Conservation (phyloP, 306 rosid species). For the Benincasa hispida region DNA sequence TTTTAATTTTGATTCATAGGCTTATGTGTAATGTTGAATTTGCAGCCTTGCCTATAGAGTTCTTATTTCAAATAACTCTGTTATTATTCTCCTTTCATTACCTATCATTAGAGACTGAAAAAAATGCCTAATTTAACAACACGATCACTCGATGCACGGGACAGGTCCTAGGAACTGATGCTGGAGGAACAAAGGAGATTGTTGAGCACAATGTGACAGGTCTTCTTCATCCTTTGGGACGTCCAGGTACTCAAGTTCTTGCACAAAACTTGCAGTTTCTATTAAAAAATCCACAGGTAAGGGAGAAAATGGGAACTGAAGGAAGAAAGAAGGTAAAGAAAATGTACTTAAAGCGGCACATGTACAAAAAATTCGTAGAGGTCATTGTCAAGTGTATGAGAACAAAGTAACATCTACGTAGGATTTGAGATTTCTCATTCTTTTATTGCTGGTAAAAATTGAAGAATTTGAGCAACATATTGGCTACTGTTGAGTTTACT, state of each 20-base stretch:
- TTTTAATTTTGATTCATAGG: background rate
- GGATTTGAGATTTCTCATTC: conserved; percentile 2
- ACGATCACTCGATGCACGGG: background rate
- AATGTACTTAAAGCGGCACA: conserved; percentile 70
- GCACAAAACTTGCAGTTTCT: conserved; percentile 51
- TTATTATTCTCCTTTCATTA: background rate
- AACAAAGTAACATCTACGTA: conserved; percentile 35
- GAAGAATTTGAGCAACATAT: background rate
- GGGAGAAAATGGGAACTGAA: conserved; percentile 62
- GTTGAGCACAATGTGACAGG: conserved; percentile 78
- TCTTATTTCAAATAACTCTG: background rate
- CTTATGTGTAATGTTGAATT: background rate
- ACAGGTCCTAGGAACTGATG: conserved; percentile 86
- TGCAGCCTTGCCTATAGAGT: background rate
- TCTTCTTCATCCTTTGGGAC: conserved; percentile 67
- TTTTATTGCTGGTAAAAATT: conserved; percentile 2
- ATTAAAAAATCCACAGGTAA: conserved; percentile 35
- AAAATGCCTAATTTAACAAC: background rate
- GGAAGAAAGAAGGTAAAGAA: conserved; percentile 64
- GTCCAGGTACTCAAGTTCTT: conserved; percentile 34
- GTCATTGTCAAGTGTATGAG: conserved; percentile 65
- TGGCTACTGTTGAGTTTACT: background rate
- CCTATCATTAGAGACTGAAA: background rate
- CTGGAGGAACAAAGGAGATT: conserved; percentile 81
- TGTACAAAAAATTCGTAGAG: conserved; percentile 65